These are phyloP conservation scores for Citrus trifoliata DNA, from an alignment of 345 rosid species.

Conservation along the genomic window DNA sequence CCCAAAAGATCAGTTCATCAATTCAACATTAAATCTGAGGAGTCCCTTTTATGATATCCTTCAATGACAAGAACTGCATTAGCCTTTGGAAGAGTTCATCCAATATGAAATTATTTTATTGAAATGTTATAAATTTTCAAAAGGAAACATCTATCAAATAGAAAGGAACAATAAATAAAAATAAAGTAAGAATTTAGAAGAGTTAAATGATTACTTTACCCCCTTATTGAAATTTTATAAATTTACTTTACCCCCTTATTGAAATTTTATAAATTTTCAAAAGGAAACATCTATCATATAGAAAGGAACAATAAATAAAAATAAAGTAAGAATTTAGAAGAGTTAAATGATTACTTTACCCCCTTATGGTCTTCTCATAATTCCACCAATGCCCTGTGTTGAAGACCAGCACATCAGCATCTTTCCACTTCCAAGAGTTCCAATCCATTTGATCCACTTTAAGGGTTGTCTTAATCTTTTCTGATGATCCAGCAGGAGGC, in stretches of 20 bases:
- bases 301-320: neutral
- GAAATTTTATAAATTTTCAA: neutral
- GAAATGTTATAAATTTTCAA: neutral
- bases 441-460: slow-evolving; percentile 90
- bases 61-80: neutral
- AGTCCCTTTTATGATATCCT: neutral
- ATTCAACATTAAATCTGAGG: neutral
- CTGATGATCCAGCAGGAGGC: slow-evolving; percentile 59
- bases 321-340: slow-evolving; percentile 2
- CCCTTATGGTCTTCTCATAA: slow-evolving; percentile 83
- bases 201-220: slow-evolving; percentile 37
- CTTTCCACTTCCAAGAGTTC: slow-evolving; percentile 64
- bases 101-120: neutral
- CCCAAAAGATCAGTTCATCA: neutral
- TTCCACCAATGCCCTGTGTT: slow-evolving; percentile 99
- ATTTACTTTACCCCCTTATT: no score
- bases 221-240: no score
- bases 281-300: neutral
- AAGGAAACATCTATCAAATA: neutral
- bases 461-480: slow-evolving; percentile 58
- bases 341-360: slow-evolving; percentile 37
- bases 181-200: slow-evolving; percentile 2
- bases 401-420: slow-evolving; percentile 73
- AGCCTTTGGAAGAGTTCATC: neutral
- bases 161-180: neutral